A percentile compares a stretch with the other conserved stretches of the same genome.
These are phyloP conservation scores for Lichtheimia ramosa DNA, from an alignment of 371 early-diverging fungal genomes.

Conservation along the genomic window DNA sequence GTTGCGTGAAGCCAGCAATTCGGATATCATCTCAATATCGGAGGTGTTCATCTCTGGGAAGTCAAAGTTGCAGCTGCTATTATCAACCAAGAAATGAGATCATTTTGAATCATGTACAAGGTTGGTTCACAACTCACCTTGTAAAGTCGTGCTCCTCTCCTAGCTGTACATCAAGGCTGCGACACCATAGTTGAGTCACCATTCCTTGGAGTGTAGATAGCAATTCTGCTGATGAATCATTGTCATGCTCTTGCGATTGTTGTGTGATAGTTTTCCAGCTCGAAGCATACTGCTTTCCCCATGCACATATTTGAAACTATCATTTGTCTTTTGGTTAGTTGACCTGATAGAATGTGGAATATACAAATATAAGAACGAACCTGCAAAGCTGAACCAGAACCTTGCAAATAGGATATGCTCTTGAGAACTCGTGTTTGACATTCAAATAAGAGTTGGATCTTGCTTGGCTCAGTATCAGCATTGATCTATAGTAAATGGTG, in stretches of 20 bases:
- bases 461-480: slow-evolving; percentile 14
- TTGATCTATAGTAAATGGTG: slow-evolving; percentile 3
- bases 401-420: slow-evolving; percentile 1
- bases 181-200: neutral
- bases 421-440: slow-evolving; percentile 29
- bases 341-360: no score
- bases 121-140: neutral
- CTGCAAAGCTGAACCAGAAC: slow-evolving; percentile 2
- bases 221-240: neutral
- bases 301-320: slow-evolving; percentile 27
- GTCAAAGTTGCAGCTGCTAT: slow-evolving; percentile 2
- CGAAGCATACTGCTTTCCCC: slow-evolving; percentile 13
- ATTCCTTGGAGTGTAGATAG: neutral
- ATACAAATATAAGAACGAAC: slow-evolving; percentile 1
- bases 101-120: no score
- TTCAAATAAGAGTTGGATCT: slow-evolving; percentile 22
- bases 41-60: slow-evolving; percentile 32
- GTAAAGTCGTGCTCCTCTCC: neutral
- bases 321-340: neutral
- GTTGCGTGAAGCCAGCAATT: slow-evolving; percentile 53
- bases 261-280: neutral
- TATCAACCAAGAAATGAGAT: neutral
- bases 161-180: neutral
- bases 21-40: slow-evolving; percentile 36
- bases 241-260: neutral